Conservation (phyloP, 495 filamentous ascomycete genomes). For the Aspergillus indologenus region DNA sequence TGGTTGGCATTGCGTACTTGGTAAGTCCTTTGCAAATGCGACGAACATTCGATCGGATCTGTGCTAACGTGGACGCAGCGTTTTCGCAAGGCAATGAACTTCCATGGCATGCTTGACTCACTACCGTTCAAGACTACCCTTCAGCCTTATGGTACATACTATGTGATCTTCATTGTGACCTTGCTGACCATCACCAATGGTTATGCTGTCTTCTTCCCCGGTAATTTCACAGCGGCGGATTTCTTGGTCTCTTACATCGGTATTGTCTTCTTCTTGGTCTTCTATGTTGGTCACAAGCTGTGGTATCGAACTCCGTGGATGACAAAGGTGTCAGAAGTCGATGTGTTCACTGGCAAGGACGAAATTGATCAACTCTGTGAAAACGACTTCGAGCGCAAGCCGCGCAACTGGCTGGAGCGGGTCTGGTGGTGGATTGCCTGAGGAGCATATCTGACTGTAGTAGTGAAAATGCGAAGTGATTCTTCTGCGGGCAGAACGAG, state of each 20-base stretch:
- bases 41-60: background rate
- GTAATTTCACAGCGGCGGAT: slow-evolving; percentile 36
- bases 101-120: slow-evolving; percentile 40
- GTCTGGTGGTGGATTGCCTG: slow-evolving; percentile 35
- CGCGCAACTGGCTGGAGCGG: slow-evolving; percentile 32
- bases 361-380: slow-evolving; percentile 33
- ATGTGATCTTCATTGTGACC: slow-evolving; percentile 53
- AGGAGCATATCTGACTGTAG: background rate
- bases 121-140: slow-evolving; percentile 52
- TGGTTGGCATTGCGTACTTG: slow-evolving; percentile 31
- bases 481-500: background rate
- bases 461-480: background rate
- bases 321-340: slow-evolving; percentile 45
- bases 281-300: slow-evolving; percentile 44
- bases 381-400: slow-evolving; percentile 24
- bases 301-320: slow-evolving; percentile 41
- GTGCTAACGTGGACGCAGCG: slow-evolving; percentile 23
- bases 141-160: slow-evolving; percentile 54
- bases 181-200: slow-evolving; percentile 63
- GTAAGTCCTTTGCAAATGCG: slow-evolving; percentile 13
- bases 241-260: slow-evolving; percentile 49
- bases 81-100: slow-evolving; percentile 44
- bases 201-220: slow-evolving; percentile 61
- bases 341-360: slow-evolving; percentile 31
- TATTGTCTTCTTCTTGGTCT: slow-evolving; percentile 70